Conservation (phyloP, 2,329 filamentous ascomycete species). For the Diaporthe vaccinii region DNA sequence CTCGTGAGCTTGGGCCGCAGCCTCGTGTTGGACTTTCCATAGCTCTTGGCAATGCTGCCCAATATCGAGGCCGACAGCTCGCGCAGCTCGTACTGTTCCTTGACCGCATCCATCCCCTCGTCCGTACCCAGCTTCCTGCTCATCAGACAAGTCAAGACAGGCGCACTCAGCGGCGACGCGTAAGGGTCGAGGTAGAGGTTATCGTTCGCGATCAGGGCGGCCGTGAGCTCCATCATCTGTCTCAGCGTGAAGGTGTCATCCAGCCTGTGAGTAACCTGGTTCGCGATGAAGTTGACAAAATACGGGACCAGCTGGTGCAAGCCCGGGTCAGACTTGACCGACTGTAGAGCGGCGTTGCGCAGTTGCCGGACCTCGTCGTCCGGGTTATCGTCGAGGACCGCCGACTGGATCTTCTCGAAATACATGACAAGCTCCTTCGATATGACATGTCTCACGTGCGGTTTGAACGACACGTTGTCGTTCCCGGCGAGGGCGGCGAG, state of each 20-base stretch:
- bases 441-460: constrained; percentile 93
- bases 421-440: constrained; percentile 97
- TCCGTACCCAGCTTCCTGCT: constrained; percentile 81
- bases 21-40: constrained; percentile 83
- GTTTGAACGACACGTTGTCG: constrained; percentile 87
- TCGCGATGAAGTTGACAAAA: constrained; percentile 94
- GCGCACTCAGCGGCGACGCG: constrained; percentile 78
- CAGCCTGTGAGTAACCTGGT: constrained; percentile 94
- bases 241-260: constrained; percentile 90
- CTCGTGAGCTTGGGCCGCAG: constrained; percentile 90
- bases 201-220: constrained; percentile 86
- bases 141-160: constrained; percentile 92
- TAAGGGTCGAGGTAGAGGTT: constrained; percentile 80
- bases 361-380: constrained; percentile 81
- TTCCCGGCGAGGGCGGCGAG: constrained; percentile 86
- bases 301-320: constrained; percentile 97
- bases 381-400: constrained; percentile 88
- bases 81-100: constrained; percentile 82
- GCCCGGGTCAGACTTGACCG: constrained; percentile 88
- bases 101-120: constrained; percentile 64
- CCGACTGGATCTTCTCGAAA: constrained; percentile 94
- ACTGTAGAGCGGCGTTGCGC: constrained; percentile 86
- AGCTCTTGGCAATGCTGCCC: constrained; percentile 83
- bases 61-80: constrained; percentile 88
- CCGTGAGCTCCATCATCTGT: constrained; percentile 92